Base-by-base conservation (phyloP, 1,284 basidiomycete species). In the Xerocomus amazonicus region DNA sequence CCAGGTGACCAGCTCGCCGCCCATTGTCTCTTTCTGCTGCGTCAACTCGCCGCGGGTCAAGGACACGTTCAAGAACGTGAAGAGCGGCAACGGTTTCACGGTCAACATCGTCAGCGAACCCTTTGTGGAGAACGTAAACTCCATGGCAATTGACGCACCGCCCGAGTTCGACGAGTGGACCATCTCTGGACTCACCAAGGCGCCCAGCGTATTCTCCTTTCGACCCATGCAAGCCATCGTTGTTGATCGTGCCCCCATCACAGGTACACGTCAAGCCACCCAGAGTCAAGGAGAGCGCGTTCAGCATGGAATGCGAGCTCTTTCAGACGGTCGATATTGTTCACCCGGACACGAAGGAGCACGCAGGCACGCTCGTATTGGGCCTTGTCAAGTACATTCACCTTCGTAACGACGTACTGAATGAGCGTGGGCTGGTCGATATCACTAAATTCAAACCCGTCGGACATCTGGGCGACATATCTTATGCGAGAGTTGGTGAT, bases 81-180 rank as follows among this genome's bases (percentile, higher is more conserved):
- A 71, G 51, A 69, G 72, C 0, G 79, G 76, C 7, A 79, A 81
- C 48, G 70, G 77, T 47, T 89, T 88, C 58, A 80, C 79, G 2
- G 80, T 85, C 17, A 84, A 81, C 55, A 83, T 89, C 55, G 85
- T 89, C 62, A 85, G 83, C 43, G 84, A 87, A 59, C 73, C 83
- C 0, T 87, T 81, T 66, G 54, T 84, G 13, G 78, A 83, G 55
- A 80, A 84, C 1, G 79, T 85, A 0, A 87, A 88, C 55, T 74
- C 72, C 43, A 75, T 79, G 1, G 66, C 78, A 3, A 75, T 86
- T 19, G 78, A 87, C 53, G 68, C 81, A 1, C 86, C 87, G 0
- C 63, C 70, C 0, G 74, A 73, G 0, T 71, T 84, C 4, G 75
- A 77, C 47, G 87, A 90, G 61, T 90, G 86, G 84, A 63, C 69